Evolutionary conservation across 176 grass and related monocot species (phyloP).

Genomic region (Hsuehochloa calcarea): DNA sequence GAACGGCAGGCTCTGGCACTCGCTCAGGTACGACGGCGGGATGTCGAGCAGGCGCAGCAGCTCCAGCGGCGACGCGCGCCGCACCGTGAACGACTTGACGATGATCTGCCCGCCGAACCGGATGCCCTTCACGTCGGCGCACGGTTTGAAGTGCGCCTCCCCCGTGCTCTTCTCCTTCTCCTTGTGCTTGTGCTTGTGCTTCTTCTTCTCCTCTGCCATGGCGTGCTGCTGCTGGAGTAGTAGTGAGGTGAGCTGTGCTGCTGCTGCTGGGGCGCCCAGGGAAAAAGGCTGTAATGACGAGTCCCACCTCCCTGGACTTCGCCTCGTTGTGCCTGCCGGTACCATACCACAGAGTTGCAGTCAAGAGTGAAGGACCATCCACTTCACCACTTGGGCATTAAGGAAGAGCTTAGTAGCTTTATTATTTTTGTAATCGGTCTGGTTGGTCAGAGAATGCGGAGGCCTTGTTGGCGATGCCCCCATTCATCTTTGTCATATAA

Average conservation of each 20-base stretch:
- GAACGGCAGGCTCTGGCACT: conserved; percentile 89
- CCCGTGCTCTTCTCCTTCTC: conserved; percentile 33
- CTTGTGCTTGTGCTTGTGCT: conserved; percentile 34
- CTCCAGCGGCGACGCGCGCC: conserved; percentile 86
- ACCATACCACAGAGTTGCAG: conserved; percentile 39
- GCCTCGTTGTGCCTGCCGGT: conserved; percentile 26
- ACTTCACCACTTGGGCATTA: conserved; percentile 38
- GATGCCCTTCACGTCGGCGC: conserved; percentile 83
- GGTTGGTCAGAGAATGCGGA: conserved; percentile 29
- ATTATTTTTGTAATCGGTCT: conserved; percentile 29
- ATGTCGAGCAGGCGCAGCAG: conserved; percentile 91
- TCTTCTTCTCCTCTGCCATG: conserved; percentile 67
- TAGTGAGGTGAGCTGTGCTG: conserved; percentile 37
- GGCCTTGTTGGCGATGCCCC: conserved; percentile 20
- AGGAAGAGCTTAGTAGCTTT: conserved; percentile 36
- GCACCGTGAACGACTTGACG: conserved; percentile 95
- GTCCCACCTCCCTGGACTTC: conserved; percentile 6
- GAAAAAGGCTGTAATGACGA: conserved; percentile 49
- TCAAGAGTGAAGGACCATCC: conserved; percentile 41
- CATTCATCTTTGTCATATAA: conserved; percentile 4
- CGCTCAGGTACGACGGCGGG: conserved; percentile 80
- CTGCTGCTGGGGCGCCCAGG: conserved; percentile 22
- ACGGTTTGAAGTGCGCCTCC: conserved; percentile 74
- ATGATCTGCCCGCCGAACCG: conserved; percentile 92
- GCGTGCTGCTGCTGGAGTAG: conserved; percentile 30